phyloP scores from a whole-genome alignment of 1,139 yeast species.

The Candida tetrigidarum region DNA sequence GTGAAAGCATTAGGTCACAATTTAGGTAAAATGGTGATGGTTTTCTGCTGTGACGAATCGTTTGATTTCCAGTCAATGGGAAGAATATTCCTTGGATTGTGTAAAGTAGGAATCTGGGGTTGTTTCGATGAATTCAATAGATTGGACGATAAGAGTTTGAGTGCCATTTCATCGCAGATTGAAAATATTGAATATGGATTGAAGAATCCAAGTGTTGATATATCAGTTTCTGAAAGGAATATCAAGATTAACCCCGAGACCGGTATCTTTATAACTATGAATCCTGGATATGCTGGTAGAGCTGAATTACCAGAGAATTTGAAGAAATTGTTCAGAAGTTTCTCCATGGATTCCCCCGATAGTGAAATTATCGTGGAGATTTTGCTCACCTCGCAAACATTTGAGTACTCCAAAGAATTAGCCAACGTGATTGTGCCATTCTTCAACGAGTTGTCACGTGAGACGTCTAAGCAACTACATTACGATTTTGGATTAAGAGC shows the following conservation, averaged over 20 bases:
- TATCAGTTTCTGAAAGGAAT: conserved; percentile 55
- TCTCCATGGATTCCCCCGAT: conserved; percentile 80
- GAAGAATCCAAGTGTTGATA: conserved; percentile 20
- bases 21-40: conserved; percentile 81
- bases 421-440: conserved; percentile 59
- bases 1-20: conserved; percentile 83
- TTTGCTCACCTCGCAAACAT: conserved; percentile 74
- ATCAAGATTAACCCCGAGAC: conserved; percentile 53
- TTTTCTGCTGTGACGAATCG: conserved; percentile 89
- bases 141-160: conserved; percentile 67
- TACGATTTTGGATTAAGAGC: conserved; percentile 93
- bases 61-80: conserved; percentile 86
- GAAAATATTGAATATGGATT: conserved; percentile 70
- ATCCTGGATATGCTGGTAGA: conserved; percentile 89
- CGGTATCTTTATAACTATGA: conserved; percentile 89
- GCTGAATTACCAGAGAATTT: conserved; percentile 84
- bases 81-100: conserved; percentile 78
- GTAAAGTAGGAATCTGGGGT: conserved; percentile 91
- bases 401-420: conserved; percentile 50
- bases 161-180: conserved; percentile 86
- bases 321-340: conserved; percentile 75
- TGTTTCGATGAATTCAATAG: conserved; percentile 97
- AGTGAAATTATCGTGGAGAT: conserved; percentile 71
- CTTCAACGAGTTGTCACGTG: conserved; percentile 45
- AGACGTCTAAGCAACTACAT: conserved; percentile 62